These are phyloP conservation scores for Dichotomopilus funicola DNA, from an alignment of 2,329 filamentous ascomycete genomes.

Conservation along the genomic window DNA sequence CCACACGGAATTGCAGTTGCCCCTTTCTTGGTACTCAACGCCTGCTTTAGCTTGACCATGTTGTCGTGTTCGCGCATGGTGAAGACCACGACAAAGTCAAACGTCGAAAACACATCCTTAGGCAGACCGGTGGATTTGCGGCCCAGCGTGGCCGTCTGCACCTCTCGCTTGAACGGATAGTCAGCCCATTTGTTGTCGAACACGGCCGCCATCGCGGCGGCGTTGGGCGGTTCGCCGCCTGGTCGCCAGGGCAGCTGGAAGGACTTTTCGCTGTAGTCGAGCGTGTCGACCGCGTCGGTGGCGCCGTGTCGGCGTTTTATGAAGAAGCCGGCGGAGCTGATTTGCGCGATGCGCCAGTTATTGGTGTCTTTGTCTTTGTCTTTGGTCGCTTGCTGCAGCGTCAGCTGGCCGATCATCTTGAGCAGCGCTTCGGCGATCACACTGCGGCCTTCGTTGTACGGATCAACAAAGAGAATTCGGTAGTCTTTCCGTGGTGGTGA, in stretches of 20 bases:
- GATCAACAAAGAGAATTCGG: slow-evolving; percentile 26
- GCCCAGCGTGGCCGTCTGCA: slow-evolving; percentile 11
- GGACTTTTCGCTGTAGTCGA: slow-evolving; percentile 18
- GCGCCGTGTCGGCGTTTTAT: slow-evolving; percentile 14
- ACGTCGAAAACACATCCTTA: slow-evolving; percentile 20
- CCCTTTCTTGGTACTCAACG: slow-evolving; percentile 11
- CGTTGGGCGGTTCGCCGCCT: slow-evolving; percentile 13
- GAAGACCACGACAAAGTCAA: slow-evolving; percentile 26
- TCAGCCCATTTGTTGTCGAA: slow-evolving; percentile 25
- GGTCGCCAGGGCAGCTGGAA: slow-evolving; percentile 12
- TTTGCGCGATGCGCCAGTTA: slow-evolving; percentile 19
- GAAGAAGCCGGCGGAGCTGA: slow-evolving; percentile 26
- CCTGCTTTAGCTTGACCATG: slow-evolving; percentile 22
- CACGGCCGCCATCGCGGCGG: slow-evolving; percentile 18
- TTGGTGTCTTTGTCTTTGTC: background rate
- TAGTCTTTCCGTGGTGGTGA: slow-evolving; percentile 15
- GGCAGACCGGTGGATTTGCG: slow-evolving; percentile 18
- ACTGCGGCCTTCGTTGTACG: slow-evolving; percentile 22
- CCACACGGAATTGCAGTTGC: slow-evolving; percentile 1
- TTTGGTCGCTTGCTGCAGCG: slow-evolving; percentile 9
- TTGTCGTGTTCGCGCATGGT: slow-evolving; percentile 25
- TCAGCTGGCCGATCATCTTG: slow-evolving; percentile 20
- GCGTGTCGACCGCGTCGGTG: slow-evolving; percentile 16
- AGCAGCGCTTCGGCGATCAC: slow-evolving; percentile 22
- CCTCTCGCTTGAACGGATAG: slow-evolving; percentile 19